Base-by-base conservation (phyloP, 148 eudicot species). In the Hydrangea macrophylla region DNA sequence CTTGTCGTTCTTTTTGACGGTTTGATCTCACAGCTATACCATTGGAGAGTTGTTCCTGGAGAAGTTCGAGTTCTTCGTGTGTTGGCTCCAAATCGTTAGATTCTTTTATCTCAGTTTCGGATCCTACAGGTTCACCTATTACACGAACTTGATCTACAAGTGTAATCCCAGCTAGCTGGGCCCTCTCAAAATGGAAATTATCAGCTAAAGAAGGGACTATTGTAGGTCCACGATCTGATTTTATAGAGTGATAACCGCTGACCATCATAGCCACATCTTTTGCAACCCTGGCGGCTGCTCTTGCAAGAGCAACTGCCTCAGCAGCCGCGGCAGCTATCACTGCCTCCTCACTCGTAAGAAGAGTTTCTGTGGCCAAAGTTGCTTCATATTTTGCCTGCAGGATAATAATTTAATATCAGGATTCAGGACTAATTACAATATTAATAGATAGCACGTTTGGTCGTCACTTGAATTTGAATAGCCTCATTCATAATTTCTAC, bases 271-370 rank as follows among this genome's bases (percentile, higher is more conserved):
- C 89, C 27, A 91, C 91, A 48, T 86, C 86, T 73, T 84, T 88
- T 9, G 97, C 97, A 48, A 82, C 73, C 69, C 82, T 86, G 44
- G 79, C 88, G 17, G 97, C 94, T 62, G 89, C 89, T 65, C 87
- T 86, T 60, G 98, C 96, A 68, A 93, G 82, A 75, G 98, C 84
- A 65, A 93, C 79, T 67, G 98, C 96, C 81, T 90, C 97, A 68
- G 92, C 82, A 73, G 96, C 88, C 11, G 98, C 94, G 44, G 92
- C 96, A 60, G 86, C 85, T 61, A 87, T 79, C 42, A 76, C 80
- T 76, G 92, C 85, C 73, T 93, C 90, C 66, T 94, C 92, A 75
- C 76, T 77, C 40, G 85, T 81, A 62, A 85, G 75, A 68, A 90
- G 81, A 72, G 73, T 70, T 69, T 82, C 84, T 39, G 80, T 65